Conservation (phyloP, 2,329 filamentous ascomycete genomes). For the Penicillium palitans region DNA sequence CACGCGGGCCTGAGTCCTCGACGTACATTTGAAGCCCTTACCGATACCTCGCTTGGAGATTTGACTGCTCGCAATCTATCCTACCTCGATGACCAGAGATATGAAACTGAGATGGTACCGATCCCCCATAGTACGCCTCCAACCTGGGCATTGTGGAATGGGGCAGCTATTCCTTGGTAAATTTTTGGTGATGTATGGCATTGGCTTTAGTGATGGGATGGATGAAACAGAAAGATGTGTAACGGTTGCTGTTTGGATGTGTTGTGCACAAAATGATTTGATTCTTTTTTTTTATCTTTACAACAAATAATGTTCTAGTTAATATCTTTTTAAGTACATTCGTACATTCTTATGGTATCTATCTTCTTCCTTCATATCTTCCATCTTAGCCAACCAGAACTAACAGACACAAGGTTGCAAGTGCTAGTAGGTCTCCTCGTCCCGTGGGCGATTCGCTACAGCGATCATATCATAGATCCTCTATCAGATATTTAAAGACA, state of each 20-base stretch:
- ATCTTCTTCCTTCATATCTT: not conserved
- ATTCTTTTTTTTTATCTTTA: not conserved
- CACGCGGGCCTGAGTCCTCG: not conserved
- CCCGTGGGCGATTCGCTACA: not conserved
- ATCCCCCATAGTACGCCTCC: no score
- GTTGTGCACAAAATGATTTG: not conserved
- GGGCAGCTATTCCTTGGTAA: not conserved
- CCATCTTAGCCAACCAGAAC: not conserved
- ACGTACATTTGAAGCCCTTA: not conserved
- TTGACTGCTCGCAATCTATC: not conserved
- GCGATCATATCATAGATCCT: no score
- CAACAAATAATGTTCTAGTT: not conserved
- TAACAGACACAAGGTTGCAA: not conserved
- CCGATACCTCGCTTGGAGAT: not conserved
- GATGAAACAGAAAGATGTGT: not conserved
- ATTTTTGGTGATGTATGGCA: not conserved
- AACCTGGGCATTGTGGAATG: not conserved
- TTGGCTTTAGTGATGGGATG: no score
- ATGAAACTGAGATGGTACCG: not conserved
- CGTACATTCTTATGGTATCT: not conserved
- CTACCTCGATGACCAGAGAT: not conserved
- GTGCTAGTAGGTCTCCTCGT: not conserved
- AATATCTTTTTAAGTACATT: not conserved
- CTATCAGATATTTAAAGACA: no score
- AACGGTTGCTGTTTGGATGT: not conserved